Conservation (phyloP, 2,329 filamentous ascomycete genomes). For the Lachnellula cervina region DNA sequence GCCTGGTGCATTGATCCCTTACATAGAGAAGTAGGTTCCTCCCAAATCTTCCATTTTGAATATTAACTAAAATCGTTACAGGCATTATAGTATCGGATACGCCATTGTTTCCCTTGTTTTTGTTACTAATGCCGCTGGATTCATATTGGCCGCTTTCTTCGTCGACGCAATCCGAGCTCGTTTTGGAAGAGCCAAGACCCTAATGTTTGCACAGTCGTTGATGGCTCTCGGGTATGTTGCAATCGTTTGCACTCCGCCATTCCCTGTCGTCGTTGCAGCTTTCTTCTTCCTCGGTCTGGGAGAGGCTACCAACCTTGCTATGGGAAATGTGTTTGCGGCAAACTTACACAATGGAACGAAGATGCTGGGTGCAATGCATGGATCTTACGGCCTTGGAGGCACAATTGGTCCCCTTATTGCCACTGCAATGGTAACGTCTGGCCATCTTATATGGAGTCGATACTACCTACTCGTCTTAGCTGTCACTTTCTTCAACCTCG, state of each 20-base stretch:
- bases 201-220: slow-evolving; percentile 54
- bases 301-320: slow-evolving; percentile 50
- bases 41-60: not conserved
- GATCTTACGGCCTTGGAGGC: slow-evolving; percentile 61
- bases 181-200: slow-evolving; percentile 60
- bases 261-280: slow-evolving; percentile 59
- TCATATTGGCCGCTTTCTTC: slow-evolving; percentile 66
- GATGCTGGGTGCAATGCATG: slow-evolving; percentile 60
- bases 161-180: slow-evolving; percentile 57
- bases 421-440: slow-evolving; percentile 62
- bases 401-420: slow-evolving; percentile 66
- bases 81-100: slow-evolving; percentile 69
- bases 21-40: slow-evolving; percentile 58
- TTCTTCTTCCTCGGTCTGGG: slow-evolving; percentile 65
- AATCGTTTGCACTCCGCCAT: slow-evolving; percentile 64
- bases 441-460: slow-evolving; percentile 57
- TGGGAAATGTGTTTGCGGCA: slow-evolving; percentile 56
- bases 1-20: slow-evolving; percentile 74
- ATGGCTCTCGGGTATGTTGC: slow-evolving; percentile 59
- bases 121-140: slow-evolving; percentile 71
- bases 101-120: slow-evolving; percentile 78
- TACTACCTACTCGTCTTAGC: slow-evolving; percentile 67
- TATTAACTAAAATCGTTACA: slow-evolving; percentile 24
- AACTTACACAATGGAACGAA: slow-evolving; percentile 49
- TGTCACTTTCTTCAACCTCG: slow-evolving; percentile 52